Evolutionary conservation across 1,139 yeast genomes (phyloP).

Genomic region (Saccharomyces pastorianus): DNA sequence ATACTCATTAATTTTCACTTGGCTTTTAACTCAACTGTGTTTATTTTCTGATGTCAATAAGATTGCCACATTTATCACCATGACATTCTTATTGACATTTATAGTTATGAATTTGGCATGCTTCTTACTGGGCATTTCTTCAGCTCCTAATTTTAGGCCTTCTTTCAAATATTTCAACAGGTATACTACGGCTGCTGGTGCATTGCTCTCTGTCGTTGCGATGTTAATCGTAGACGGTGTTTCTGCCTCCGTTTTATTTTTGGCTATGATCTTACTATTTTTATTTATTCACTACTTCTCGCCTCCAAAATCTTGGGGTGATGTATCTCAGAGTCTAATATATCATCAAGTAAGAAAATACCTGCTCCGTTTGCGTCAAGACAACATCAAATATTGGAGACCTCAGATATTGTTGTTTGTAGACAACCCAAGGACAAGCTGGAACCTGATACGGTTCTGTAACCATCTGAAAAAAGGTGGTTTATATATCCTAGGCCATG

Average conservation of each 20-base stretch:
- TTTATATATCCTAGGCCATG: conserved; percentile 84
- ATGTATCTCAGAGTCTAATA: conserved; percentile 85
- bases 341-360: conserved; percentile 95
- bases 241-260: conserved; percentile 70
- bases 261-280: conserved; percentile 58
- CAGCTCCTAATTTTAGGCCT: conserved; percentile 96
- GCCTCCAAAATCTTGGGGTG: conserved; percentile 96
- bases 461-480: conserved; percentile 94
- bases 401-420: conserved; percentile 84
- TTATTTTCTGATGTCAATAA: conserved; percentile 84
- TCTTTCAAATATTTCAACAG: conserved; percentile 81
- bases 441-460: conserved; percentile 91
- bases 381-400: conserved; percentile 95
- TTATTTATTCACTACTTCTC: conserved; percentile 77
- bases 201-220: conserved; percentile 59
- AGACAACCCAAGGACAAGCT: conserved; percentile 82
- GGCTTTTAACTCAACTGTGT: conserved; percentile 75
- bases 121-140: conserved; percentile 72
- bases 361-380: conserved; percentile 68
- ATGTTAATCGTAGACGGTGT: conserved; percentile 93
- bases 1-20: conserved; percentile 65
- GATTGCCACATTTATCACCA: conserved; percentile 89
- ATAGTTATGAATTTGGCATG: conserved; percentile 91
- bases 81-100: conserved; percentile 95
- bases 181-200: conserved; percentile 73